Evolutionary conservation across 2,329 filamentous ascomycete species (phyloP).

Genomic region (Aspergillus aculeatus): DNA sequence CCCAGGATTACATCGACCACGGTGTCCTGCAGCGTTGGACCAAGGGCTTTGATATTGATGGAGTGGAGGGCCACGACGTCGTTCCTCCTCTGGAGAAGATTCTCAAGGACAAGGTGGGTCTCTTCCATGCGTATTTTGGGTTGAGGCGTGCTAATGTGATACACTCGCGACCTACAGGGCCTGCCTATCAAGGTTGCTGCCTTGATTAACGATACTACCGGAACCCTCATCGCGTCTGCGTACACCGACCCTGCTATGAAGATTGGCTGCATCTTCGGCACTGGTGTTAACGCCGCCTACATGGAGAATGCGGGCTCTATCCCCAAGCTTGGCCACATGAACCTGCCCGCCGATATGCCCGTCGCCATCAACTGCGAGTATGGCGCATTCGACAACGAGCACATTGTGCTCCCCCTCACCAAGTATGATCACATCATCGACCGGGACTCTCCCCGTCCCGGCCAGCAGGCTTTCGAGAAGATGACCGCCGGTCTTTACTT

Average conservation of each 20-base stretch:
- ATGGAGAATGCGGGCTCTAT: slow-evolving; percentile 92
- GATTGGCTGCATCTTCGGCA: slow-evolving; percentile 97
- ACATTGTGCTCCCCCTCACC: slow-evolving; percentile 80
- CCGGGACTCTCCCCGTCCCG: slow-evolving; percentile 84
- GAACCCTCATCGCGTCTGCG: slow-evolving; percentile 90
- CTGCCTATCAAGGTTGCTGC: slow-evolving; percentile 91
- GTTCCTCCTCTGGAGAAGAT: slow-evolving; percentile 84
- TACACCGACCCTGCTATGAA: slow-evolving; percentile 94
- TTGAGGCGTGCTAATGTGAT: not conserved
- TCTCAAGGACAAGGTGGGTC: slow-evolving; percentile 63
- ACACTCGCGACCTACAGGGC: slow-evolving; percentile 51
- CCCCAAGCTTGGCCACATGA: slow-evolving; percentile 89
- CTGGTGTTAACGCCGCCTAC: slow-evolving; percentile 96
- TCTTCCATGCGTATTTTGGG: not conserved
- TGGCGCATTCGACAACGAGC: slow-evolving; percentile 94
- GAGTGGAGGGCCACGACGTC: slow-evolving; percentile 86
- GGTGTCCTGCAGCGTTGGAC: slow-evolving; percentile 94
- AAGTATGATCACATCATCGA: slow-evolving; percentile 86
- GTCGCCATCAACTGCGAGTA: slow-evolving; percentile 99
- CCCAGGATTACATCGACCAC: slow-evolving; percentile 89
- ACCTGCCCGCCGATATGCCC: slow-evolving; percentile 75
- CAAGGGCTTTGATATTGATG: slow-evolving; percentile 92
- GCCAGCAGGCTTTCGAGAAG: slow-evolving; percentile 95
- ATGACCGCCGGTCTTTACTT: slow-evolving; percentile 96
- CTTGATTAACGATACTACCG: slow-evolving; percentile 96